Conservation (phyloP, 768 basidiomycete genomes). For the Termitomyces sp. region DNA sequence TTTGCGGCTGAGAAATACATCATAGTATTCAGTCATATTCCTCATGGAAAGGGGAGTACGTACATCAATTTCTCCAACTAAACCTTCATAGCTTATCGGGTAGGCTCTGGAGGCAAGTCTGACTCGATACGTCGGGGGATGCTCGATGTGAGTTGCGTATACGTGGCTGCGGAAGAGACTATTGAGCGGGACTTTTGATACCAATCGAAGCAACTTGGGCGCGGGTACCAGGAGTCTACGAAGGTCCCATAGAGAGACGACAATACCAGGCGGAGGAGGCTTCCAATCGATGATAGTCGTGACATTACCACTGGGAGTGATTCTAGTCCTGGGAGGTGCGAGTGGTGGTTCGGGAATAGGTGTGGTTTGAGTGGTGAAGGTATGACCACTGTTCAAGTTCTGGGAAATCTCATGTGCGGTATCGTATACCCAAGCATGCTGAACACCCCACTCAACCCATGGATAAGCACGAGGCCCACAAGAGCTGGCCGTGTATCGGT, state of each 20-base stretch:
- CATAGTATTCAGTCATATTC: not conserved
- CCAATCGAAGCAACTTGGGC: not conserved
- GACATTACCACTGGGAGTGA: not conserved
- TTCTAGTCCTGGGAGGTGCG: not conserved
- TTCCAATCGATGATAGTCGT: not conserved
- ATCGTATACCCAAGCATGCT: not conserved
- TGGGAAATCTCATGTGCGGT: not conserved
- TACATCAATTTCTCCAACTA: constrained; percentile 1
- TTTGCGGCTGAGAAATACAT: not conserved
- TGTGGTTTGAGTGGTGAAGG: not conserved
- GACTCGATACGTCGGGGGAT: not conserved
- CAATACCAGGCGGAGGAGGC: not conserved
- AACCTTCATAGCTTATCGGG: constrained; percentile 1
- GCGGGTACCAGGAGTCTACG: not conserved
- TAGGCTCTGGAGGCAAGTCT: not conserved
- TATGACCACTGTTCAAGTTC: constrained; percentile 1
- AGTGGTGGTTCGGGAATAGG: not conserved
- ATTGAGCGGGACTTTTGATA: not conserved
- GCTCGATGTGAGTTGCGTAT: not conserved
- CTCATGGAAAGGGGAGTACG: not conserved
- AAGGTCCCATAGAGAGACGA: constrained; percentile 5
- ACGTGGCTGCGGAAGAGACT: not conserved
- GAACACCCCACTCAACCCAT: not conserved
- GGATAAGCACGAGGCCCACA: not conserved
- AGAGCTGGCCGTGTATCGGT: not conserved